Conservation (phyloP, 2,329 filamentous ascomycete species). For the Microsporum audouinii region DNA sequence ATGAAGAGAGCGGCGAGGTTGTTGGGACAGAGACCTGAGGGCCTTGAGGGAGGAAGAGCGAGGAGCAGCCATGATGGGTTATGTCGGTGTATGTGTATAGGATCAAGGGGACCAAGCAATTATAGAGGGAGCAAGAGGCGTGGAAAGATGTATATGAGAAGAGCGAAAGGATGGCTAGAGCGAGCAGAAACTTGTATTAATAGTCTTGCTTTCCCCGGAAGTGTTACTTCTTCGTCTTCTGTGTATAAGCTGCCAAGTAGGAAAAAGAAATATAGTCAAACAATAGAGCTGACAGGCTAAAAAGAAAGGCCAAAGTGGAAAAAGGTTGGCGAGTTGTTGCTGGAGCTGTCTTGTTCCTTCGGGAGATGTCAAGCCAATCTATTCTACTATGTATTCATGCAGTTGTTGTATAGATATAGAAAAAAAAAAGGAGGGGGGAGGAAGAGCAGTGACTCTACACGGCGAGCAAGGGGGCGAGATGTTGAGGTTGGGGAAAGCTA, state of each 20-base stretch:
- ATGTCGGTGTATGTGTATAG: not conserved
- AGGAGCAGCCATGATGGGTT: slow-evolving; percentile 32
- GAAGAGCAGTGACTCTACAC: not conserved
- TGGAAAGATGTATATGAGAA: not conserved
- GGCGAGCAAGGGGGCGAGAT: not conserved
- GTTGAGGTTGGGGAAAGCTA: not conserved
- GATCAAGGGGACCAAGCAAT: not conserved
- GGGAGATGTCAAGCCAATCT: too few species aligned
- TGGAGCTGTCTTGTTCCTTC: not conserved
- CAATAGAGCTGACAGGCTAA: not conserved
- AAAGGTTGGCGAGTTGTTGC: not conserved
- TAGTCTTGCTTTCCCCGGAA: too few species aligned
- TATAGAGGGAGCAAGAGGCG: not conserved
- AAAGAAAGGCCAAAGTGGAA: not conserved
- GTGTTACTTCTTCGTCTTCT: not conserved
- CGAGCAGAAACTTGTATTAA: too few species aligned
- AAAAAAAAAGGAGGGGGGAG: too few species aligned
- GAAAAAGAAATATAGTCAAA: not conserved
- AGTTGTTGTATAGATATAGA: too few species aligned
- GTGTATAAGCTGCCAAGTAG: not conserved
- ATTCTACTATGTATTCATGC: too few species aligned
- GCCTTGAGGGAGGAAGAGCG: slow-evolving; percentile 36
- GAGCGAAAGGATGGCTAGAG: not conserved
- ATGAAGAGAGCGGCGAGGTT: slow-evolving; percentile 42
- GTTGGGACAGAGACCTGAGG: slow-evolving; percentile 33